These are phyloP conservation scores for Ceratocystiopsis sp. DNA, from an alignment of 2,329 filamentous ascomycete species.

Conservation along the genomic window DNA sequence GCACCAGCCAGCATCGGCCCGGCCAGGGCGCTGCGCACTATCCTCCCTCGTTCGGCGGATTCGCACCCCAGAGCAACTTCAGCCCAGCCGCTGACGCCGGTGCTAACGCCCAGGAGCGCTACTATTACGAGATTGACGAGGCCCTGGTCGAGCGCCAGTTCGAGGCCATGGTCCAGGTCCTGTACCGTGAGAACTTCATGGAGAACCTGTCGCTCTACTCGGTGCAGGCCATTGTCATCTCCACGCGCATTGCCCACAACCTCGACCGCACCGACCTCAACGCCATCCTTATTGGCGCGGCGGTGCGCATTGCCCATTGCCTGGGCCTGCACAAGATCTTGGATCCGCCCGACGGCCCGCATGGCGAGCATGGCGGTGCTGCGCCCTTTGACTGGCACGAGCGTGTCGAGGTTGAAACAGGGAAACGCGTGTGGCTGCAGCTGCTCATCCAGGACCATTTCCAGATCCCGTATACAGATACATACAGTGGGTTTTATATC, in stretches of 20 bases:
- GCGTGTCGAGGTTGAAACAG: slow-evolving; percentile 15
- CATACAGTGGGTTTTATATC: slow-evolving; percentile 14
- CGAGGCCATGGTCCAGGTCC: slow-evolving; percentile 15
- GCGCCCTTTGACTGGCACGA: slow-evolving; percentile 6
- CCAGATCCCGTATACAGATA: slow-evolving; percentile 18
- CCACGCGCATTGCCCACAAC: slow-evolving; percentile 19
- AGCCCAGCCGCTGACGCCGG: too few species aligned
- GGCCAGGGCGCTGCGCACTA: too few species aligned
- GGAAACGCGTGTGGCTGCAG: slow-evolving; percentile 19
- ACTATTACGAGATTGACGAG: slow-evolving; percentile 3
- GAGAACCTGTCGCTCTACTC: slow-evolving; percentile 15
- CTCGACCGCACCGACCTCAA: slow-evolving; percentile 18
- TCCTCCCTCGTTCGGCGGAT: too few species aligned
- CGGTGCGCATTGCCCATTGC: slow-evolving; percentile 18
- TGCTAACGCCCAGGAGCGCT: background rate
- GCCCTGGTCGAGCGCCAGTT: slow-evolving; percentile 10
- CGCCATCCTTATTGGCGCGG: slow-evolving; percentile 17
- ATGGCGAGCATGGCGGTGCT: background rate
- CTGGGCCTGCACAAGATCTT: slow-evolving; percentile 13
- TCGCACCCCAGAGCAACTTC: too few species aligned
- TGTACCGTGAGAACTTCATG: slow-evolving; percentile 17
- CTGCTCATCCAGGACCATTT: slow-evolving; percentile 20
- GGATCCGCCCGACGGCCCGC: background rate
- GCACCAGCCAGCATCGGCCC: too few species aligned
- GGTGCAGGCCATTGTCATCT: slow-evolving; percentile 19